Evolutionary conservation across 495 filamentous ascomycete species (phyloP).

Genomic region (Hypoxylon lienhwacheense): DNA sequence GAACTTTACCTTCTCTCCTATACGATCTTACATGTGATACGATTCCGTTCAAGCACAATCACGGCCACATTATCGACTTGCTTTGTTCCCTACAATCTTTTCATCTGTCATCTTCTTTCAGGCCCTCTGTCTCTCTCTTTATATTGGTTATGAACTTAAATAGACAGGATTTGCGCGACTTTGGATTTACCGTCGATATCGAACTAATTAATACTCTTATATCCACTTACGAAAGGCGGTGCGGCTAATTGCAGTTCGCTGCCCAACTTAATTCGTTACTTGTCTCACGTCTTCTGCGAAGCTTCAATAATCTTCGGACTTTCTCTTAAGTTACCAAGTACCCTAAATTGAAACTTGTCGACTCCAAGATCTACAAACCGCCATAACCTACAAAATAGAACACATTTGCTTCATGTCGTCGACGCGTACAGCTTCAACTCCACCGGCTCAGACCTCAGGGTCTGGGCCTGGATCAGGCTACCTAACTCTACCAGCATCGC

Average conservation of each 20-base stretch:
- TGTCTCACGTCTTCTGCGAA: constrained; percentile 1
- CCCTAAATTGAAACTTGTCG: neutral
- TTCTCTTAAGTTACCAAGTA: neutral
- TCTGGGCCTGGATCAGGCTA: constrained; percentile 40
- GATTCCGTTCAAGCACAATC: neutral
- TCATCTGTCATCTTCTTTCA: constrained; percentile 5
- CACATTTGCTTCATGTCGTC: constrained; percentile 1
- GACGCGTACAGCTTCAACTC: constrained; percentile 33
- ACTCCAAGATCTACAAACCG: neutral
- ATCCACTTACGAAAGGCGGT: constrained; percentile 20
- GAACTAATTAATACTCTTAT: constrained; percentile 17
- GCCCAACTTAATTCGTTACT: constrained; percentile 16
- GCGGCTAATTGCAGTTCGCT: constrained; percentile 28
- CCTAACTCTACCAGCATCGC: constrained; percentile 60
- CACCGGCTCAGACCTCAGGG: constrained; percentile 18
- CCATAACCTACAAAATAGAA: constrained; percentile 10
- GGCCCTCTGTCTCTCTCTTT: neutral
- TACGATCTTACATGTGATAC: constrained; percentile 20
- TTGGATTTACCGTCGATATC: constrained; percentile 26
- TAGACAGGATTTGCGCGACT: constrained; percentile 11
- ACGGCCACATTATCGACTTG: constrained; percentile 7
- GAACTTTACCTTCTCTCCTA: constrained; percentile 11
- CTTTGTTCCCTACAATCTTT: no score
- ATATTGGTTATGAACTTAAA: neutral
- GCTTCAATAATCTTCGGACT: constrained; percentile 1